Evolutionary conservation across 495 filamentous ascomycete species (phyloP), one percentile per base, ranked within the genome.

Genomic region (Neurospora sp.): DNA sequence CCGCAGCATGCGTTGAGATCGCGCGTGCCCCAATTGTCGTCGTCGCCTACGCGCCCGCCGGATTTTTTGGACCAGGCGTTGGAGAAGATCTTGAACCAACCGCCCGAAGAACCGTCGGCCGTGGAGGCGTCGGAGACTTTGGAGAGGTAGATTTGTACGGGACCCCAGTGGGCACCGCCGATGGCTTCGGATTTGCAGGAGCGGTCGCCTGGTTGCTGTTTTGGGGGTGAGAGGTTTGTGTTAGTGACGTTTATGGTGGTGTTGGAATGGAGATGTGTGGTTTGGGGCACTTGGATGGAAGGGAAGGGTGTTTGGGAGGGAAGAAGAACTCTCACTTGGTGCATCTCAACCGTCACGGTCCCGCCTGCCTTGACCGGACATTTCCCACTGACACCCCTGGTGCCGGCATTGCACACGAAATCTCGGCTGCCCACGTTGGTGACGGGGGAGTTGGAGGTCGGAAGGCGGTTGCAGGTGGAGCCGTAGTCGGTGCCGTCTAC

Each of bases 71-170:
- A 80, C 83, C 84, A 86, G 60, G 83, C 81, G 73, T 86, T 80
- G 70, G 83, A 82, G 78, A 83, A 86, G 78, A 86, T 82, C 80
- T 88, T 88, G 79, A 85, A 86, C 87, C 86, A 89, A 3, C 78
- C 73, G 2, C 78, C 76, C 2, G 79, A 71, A 5, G 75, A 23
- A 12, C 83, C 82, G 73, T 82, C 79, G 10, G 85, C 86, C 7
- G 78, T 82, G 18, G 81, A 78, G 5, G 88, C 84, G 77, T 88
- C 84, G 20, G 78, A n/a, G 4, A 89, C 88, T 66, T 85, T 84
- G 77, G 80, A 80, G 74, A 89, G 83, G 80, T 89, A 90, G 38
- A 84, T 84, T 73, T 87, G 81, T 5, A 89, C 87, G 18, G 84
- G 84, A 3, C 84, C 83, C 79, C 81, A 82, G 77, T 84, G 84